Evolutionary conservation across 108 stramenopile genomes (phyloP).

Genomic region (Mediolabrus comicus): DNA sequence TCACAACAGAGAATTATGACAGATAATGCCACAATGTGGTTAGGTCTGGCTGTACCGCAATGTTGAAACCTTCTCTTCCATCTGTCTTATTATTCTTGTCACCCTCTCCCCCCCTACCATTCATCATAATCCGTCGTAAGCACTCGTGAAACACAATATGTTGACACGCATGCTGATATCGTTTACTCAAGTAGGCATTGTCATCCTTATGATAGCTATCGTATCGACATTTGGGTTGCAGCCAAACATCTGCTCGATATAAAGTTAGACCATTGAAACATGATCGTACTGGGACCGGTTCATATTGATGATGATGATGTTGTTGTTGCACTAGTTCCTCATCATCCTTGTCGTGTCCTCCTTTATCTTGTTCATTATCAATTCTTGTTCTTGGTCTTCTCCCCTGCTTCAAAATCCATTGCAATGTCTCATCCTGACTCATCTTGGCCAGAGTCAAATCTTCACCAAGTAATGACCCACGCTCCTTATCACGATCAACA

Average conservation of each 20-base stretch:
- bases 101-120: not conserved
- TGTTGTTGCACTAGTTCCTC: no score
- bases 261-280: slow-evolving; percentile 30
- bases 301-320: no score
- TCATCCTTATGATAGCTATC: slow-evolving; percentile 12
- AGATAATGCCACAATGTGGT: slow-evolving; percentile 17
- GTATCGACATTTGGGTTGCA: slow-evolving; percentile 20
- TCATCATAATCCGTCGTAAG: slow-evolving; percentile 1
- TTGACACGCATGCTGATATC: slow-evolving; percentile 26
- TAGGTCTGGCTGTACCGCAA: slow-evolving; percentile 26
- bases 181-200: slow-evolving; percentile 4
- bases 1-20: not conserved
- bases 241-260: slow-evolving; percentile 25
- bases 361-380: no score
- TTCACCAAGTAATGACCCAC: slow-evolving; percentile 13
- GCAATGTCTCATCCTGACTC: slow-evolving; percentile 4
- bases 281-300: slow-evolving; percentile 30
- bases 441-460: slow-evolving; percentile 9
- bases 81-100: no score
- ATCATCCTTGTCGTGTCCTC: not conserved
- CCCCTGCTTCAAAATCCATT: slow-evolving; percentile 19
- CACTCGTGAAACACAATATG: slow-evolving; percentile 36
- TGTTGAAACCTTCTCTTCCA: slow-evolving; percentile 3
- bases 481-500: not conserved
- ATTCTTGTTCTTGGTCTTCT: not conserved